phyloP scores from a whole-genome alignment of 2,329 filamentous ascomycete genomes.

The Fusarium newnesense region DNA sequence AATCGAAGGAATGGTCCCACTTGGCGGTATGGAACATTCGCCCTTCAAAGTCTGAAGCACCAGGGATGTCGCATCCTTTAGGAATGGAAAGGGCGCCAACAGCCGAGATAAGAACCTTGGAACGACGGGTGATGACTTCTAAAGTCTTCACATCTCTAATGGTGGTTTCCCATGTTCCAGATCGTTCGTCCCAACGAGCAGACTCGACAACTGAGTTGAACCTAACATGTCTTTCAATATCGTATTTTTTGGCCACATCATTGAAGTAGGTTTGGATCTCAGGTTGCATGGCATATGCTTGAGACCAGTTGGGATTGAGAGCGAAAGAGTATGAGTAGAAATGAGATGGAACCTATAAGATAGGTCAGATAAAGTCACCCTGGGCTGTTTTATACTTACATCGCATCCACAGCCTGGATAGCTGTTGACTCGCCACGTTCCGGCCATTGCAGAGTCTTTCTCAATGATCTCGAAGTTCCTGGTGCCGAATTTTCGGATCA shows the following conservation, averaged over 20 bases:
- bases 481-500: slow-evolving; percentile 28
- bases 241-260: slow-evolving; percentile 29
- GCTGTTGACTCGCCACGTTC: slow-evolving; percentile 43
- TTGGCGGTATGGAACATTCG: slow-evolving; percentile 40
- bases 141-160: slow-evolving; percentile 24
- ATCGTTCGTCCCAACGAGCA: slow-evolving; percentile 37
- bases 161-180: slow-evolving; percentile 32
- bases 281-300: slow-evolving; percentile 41
- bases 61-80: slow-evolving; percentile 36
- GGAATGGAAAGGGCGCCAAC: slow-evolving; percentile 40
- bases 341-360: slow-evolving; percentile 36
- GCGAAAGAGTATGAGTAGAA: slow-evolving; percentile 46
- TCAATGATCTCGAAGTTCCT: slow-evolving; percentile 42
- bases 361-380: rapidly evolving
- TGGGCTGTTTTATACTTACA: slow-evolving; percentile 1
- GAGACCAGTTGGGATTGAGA: slow-evolving; percentile 43
- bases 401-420: slow-evolving; percentile 45
- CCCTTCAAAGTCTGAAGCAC: slow-evolving; percentile 32
- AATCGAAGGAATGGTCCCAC: slow-evolving; percentile 44
- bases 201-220: slow-evolving; percentile 34
- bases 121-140: neutral
- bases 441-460: slow-evolving; percentile 35
- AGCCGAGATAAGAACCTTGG: slow-evolving; percentile 40
- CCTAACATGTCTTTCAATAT: slow-evolving; percentile 32
- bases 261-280: slow-evolving; percentile 43